phyloP scores from a whole-genome alignment of 371 early-diverging fungal genomes.

The Mortierella sp. region DNA sequence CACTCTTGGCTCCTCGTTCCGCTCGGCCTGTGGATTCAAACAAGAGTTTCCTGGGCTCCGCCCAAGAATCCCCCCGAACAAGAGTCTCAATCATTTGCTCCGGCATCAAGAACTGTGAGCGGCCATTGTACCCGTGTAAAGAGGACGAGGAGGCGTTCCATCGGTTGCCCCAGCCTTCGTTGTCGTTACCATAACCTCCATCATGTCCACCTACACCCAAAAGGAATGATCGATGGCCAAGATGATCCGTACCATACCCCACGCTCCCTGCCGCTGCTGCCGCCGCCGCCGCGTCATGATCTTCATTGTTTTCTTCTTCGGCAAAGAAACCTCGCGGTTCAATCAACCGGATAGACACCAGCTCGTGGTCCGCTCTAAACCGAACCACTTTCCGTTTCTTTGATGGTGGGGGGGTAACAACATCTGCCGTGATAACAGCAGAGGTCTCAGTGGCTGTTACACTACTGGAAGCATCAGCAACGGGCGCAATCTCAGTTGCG shows the following conservation, averaged over 20 bases:
- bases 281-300: background rate
- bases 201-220: background rate
- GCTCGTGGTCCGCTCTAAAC: conserved; percentile 32
- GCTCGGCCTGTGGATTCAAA: background rate
- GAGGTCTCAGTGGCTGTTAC: background rate
- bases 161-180: background rate
- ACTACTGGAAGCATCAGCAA: background rate
- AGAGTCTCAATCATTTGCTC: background rate
- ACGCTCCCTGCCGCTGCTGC: too few species aligned
- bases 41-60: conserved; percentile 10
- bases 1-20: conserved; percentile 20
- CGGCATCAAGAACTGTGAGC: conserved; percentile 14
- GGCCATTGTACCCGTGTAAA: too few species aligned
- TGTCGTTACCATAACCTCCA: background rate
- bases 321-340: conserved; percentile 15
- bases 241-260: too few species aligned
- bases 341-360: conserved; percentile 24
- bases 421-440: background rate
- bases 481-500: too few species aligned
- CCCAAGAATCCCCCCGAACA: conserved; percentile 24
- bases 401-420: background rate
- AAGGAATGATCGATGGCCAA: too few species aligned
- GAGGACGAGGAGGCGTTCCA: too few species aligned
- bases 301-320: conserved; percentile 8
- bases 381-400: conserved; percentile 31